A percentile compares a stretch with the other conserved stretches of the same genome.
Conservation (phyloP, 768 basidiomycete species). For the Boletus subcaerulescens region DNA sequence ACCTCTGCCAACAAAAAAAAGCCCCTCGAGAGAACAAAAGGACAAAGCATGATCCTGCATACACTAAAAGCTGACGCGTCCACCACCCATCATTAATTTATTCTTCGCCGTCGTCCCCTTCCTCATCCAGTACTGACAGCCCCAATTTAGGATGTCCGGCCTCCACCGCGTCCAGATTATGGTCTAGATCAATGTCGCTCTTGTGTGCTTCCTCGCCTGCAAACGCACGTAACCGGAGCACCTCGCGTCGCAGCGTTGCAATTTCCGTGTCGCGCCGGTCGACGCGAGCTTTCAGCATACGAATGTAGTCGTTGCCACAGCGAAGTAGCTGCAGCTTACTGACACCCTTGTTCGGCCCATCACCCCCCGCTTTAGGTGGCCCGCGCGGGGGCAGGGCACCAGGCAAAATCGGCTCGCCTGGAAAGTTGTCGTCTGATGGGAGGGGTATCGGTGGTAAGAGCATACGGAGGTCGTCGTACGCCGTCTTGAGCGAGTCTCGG, state of each 20-base stretch:
- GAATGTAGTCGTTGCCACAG: conserved; percentile 88
- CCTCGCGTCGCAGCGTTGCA: conserved; percentile 58
- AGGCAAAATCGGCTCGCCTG: conserved; percentile 74
- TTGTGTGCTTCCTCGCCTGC: conserved; percentile 19
- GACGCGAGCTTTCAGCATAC: conserved; percentile 70
- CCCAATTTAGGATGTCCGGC: conserved; percentile 20
- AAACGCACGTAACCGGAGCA: conserved; percentile 52
- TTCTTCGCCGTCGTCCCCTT: conserved; percentile 33
- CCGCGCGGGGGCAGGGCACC: conserved; percentile 89
- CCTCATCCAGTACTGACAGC: conserved; percentile 28
- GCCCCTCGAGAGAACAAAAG: not conserved
- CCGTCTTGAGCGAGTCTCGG: conserved; percentile 92
- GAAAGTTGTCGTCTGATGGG: conserved; percentile 68
- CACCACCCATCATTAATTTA: conserved; percentile 3
- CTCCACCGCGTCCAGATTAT: conserved; percentile 31
- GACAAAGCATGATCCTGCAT: conserved; percentile 1
- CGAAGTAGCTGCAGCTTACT: conserved; percentile 90
- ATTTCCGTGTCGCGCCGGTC: conserved; percentile 83
- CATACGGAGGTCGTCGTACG: conserved; percentile 79
- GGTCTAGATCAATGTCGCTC: conserved; percentile 27
- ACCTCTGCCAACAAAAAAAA: not conserved
- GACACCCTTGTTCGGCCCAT: conserved; percentile 94
- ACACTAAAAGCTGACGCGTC: not conserved
- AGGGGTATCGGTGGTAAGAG: conserved; percentile 88
- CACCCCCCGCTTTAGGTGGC: conserved; percentile 77